Percentiles rank a stretch among this genome's conserved stretches.
phyloP scores from a whole-genome alignment of 2,329 filamentous ascomycete genomes.

The Ceratocystiopsis minuta region DNA sequence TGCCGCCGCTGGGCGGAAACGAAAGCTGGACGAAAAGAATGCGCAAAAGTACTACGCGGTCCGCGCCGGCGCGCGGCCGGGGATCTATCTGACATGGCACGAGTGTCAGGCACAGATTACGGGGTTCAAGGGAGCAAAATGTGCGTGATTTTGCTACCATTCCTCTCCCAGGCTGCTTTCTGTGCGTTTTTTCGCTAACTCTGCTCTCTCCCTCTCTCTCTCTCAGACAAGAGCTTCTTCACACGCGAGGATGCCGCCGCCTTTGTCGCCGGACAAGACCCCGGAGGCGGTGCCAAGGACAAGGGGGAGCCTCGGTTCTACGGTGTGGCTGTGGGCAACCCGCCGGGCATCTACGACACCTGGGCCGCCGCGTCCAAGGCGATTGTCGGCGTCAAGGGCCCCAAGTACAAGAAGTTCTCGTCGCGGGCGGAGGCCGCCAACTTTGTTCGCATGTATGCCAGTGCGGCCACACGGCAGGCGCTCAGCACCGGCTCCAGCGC shows the following conservation, averaged over 20 bases:
- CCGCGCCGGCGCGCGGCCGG: slow-evolving; percentile 33
- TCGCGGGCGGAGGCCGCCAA: slow-evolving; percentile 56
- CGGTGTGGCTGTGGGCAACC: slow-evolving; percentile 39
- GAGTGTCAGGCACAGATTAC: slow-evolving; percentile 43
- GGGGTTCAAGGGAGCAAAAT: slow-evolving; percentile 45
- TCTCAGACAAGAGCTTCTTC: slow-evolving; percentile 61
- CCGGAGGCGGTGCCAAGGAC: slow-evolving; percentile 18
- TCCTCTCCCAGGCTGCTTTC: background rate
- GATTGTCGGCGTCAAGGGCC: slow-evolving; percentile 53
- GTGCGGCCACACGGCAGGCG: slow-evolving; percentile 23
- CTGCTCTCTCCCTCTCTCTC: background rate
- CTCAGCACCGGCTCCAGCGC: slow-evolving; percentile 16
- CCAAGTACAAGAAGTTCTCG: slow-evolving; percentile 51
- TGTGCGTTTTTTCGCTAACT: background rate
- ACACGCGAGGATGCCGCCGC: slow-evolving; percentile 58
- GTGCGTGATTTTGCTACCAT: slow-evolving; percentile 28
- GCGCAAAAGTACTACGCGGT: slow-evolving; percentile 46
- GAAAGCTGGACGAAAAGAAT: slow-evolving; percentile 25
- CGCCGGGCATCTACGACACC: slow-evolving; percentile 40
- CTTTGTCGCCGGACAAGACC: slow-evolving; percentile 48
- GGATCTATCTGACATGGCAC: slow-evolving; percentile 44
- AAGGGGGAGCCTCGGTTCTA: slow-evolving; percentile 33
- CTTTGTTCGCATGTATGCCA: slow-evolving; percentile 43
- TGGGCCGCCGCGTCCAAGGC: slow-evolving; percentile 57
- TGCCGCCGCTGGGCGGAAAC: slow-evolving; percentile 21